phyloP scores from a whole-genome alignment of 352 stramenopile species.

The Phytopythium vexans region DNA sequence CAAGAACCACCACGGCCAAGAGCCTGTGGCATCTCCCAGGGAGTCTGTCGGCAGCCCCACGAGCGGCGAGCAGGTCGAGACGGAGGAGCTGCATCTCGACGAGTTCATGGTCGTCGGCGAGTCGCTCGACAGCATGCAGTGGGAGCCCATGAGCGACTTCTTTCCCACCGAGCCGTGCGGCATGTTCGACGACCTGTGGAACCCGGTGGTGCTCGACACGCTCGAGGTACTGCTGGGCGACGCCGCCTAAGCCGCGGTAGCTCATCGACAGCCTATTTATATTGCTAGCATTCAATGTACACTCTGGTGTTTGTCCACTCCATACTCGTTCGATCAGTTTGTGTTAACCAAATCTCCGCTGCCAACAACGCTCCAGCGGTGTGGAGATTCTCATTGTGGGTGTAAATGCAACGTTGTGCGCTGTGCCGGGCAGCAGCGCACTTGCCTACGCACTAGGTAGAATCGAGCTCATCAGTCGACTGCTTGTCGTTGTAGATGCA shows the following conservation, averaged over 20 bases:
- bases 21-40: neutral
- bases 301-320: too few relatives aligned
- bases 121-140: neutral
- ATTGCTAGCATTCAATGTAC: too few relatives aligned
- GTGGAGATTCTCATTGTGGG: too few relatives aligned
- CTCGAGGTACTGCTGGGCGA: slow-evolving; percentile 25
- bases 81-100: slow-evolving; percentile 7
- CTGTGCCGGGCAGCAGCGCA: too few relatives aligned
- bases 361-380: too few relatives aligned
- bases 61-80: slow-evolving; percentile 20
- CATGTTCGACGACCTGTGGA: slow-evolving; percentile 22
- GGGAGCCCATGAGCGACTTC: neutral
- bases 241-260: slow-evolving; percentile 3
- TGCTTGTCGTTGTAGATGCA: too few relatives aligned
- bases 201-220: slow-evolving; percentile 18
- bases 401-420: too few relatives aligned
- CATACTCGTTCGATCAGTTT: too few relatives aligned
- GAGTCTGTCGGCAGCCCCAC: slow-evolving; percentile 14
- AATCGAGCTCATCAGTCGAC: too few relatives aligned
- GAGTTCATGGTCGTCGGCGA: slow-evolving; percentile 6
- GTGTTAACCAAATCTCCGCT: too few relatives aligned
- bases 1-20: slow-evolving; percentile 14
- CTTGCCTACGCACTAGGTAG: too few relatives aligned
- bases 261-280: too few relatives aligned
- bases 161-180: neutral